phyloP scores from a whole-genome alignment of 306 rosid species.

The Carpinus fangiana region DNA sequence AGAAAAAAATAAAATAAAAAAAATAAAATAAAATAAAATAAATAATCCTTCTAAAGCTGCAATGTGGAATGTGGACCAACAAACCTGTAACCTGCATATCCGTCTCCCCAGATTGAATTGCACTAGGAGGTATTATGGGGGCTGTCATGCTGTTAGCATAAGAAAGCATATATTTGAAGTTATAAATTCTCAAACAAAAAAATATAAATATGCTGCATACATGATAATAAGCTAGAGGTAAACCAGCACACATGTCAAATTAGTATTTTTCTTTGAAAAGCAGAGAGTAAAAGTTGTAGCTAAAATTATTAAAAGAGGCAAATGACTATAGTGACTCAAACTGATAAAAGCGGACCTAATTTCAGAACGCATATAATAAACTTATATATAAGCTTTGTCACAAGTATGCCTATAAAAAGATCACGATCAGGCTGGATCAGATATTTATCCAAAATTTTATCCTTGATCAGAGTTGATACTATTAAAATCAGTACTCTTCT shows the following conservation, averaged over 20 bases:
- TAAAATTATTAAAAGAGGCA: neutral
- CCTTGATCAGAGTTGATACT: neutral
- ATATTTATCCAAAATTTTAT: neutral
- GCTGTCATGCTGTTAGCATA: conserved; percentile 80
- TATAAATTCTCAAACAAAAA: conserved; percentile 9
- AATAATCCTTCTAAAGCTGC: conserved; percentile 6
- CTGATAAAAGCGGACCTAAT: neutral
- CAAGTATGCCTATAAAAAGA: neutral
- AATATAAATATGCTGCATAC: neutral
- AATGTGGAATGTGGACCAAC: conserved; percentile 23
- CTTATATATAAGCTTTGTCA: neutral
- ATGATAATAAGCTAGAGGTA: conserved; percentile 5
- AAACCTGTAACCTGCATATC: conserved; percentile 77
- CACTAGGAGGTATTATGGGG: conserved; percentile 77
- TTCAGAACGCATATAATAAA: neutral
- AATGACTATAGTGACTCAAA: neutral
- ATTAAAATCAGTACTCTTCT: neutral
- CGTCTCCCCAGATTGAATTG: conserved; percentile 79
- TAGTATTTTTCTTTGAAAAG: neutral
- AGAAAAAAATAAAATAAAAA: too few species aligned
- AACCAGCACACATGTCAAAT: neutral
- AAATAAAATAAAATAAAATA: neutral
- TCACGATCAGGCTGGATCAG: neutral
- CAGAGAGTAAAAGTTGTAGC: neutral
- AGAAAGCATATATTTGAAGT: conserved; percentile 20